Evolutionary conservation across 495 filamentous ascomycete species (phyloP).

Genomic region (Cenococcum geophilum): DNA sequence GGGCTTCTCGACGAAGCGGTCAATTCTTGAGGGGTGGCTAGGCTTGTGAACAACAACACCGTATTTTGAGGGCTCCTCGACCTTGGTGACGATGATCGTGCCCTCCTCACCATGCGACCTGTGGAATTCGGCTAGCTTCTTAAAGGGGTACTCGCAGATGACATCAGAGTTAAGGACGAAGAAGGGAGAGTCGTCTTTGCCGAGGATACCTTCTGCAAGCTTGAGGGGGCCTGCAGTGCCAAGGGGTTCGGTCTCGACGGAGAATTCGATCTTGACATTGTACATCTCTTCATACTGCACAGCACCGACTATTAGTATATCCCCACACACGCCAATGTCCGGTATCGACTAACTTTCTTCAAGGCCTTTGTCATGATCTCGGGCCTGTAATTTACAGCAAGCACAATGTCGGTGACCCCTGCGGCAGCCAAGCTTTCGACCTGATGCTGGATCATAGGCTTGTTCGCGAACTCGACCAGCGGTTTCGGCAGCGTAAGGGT

Average conservation of each 20-base stretch:
- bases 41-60: slow-evolving; percentile 98
- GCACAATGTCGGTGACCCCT: slow-evolving; percentile 94
- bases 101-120: slow-evolving; percentile 88
- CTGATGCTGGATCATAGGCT: slow-evolving; percentile 98
- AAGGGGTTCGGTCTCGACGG: slow-evolving; percentile 89
- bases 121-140: slow-evolving; percentile 83
- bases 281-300: slow-evolving; percentile 82
- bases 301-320: slow-evolving; percentile 3
- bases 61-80: slow-evolving; percentile 98
- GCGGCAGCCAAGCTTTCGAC: slow-evolving; percentile 91
- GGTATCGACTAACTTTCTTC: slow-evolving; percentile 52
- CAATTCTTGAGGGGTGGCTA: slow-evolving; percentile 82
- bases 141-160: slow-evolving; percentile 97
- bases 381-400: slow-evolving; percentile 97
- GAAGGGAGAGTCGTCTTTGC: slow-evolving; percentile 89
- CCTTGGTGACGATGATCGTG: slow-evolving; percentile 98
- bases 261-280: slow-evolving; percentile 91
- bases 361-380: slow-evolving; percentile 82
- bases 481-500: slow-evolving; percentile 97
- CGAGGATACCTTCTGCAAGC: slow-evolving; percentile 87
- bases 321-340: background rate
- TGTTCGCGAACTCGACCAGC: slow-evolving; percentile 96
- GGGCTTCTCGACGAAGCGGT: slow-evolving; percentile 99
- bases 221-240: slow-evolving; percentile 96
- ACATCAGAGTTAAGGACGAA: slow-evolving; percentile 99